A percentile compares a stretch with the other conserved stretches of the same genome.
phyloP scores from a whole-genome alignment of 2,329 filamentous ascomycete species.

The Microascus cirrosus region DNA sequence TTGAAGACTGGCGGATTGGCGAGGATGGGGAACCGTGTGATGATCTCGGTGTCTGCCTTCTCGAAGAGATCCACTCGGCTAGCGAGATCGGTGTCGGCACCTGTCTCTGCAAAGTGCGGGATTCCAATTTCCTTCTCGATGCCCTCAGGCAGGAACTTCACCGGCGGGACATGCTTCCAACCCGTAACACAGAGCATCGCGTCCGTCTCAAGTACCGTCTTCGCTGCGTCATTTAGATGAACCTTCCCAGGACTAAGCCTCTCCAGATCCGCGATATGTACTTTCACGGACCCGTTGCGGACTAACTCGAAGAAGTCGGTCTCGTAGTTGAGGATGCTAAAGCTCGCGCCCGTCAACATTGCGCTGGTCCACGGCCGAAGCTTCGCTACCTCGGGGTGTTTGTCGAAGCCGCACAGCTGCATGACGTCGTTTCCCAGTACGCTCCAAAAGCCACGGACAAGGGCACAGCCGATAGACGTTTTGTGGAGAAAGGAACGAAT shows the following conservation, averaged over 20 bases:
- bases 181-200: slow-evolving; percentile 45
- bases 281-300: slow-evolving; percentile 33
- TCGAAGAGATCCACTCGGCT: slow-evolving; percentile 23
- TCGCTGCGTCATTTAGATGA: slow-evolving; percentile 30
- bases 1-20: slow-evolving; percentile 37
- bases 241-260: slow-evolving; percentile 32
- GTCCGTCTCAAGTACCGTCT: slow-evolving; percentile 34
- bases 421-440: slow-evolving; percentile 45
- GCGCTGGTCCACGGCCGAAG: slow-evolving; percentile 39
- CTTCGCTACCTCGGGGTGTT: slow-evolving; percentile 38
- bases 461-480: slow-evolving; percentile 41
- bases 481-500: slow-evolving; percentile 45
- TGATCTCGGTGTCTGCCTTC: slow-evolving; percentile 39
- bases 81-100: slow-evolving; percentile 18
- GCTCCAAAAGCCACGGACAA: slow-evolving; percentile 47
- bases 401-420: slow-evolving; percentile 39
- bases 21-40: slow-evolving; percentile 40
- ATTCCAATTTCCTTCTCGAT: slow-evolving; percentile 36
- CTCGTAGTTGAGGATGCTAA: slow-evolving; percentile 51
- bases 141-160: slow-evolving; percentile 39
- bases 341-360: slow-evolving; percentile 40
- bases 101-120: slow-evolving; percentile 22
- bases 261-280: slow-evolving; percentile 41
- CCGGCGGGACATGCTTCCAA: slow-evolving; percentile 40
- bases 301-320: slow-evolving; percentile 47